Percentiles rank a stretch among this genome's conserved stretches.
phyloP scores from a whole-genome alignment of 208 protist species.

The Jaenimonas drosophilae region DNA sequence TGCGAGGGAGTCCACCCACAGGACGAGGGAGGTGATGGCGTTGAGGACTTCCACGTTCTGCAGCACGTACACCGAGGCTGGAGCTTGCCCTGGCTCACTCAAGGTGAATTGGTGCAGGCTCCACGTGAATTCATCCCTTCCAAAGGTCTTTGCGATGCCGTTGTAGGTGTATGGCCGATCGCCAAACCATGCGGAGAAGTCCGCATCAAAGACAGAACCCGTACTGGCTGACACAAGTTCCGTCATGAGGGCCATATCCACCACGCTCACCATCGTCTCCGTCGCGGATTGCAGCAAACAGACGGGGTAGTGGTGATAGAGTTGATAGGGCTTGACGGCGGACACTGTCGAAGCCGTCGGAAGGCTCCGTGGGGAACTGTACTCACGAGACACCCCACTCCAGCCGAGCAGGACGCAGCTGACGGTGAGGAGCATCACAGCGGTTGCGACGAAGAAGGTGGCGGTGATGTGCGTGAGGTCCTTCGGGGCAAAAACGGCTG shows the following conservation, averaged over 20 bases:
- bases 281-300: conserved; percentile 29
- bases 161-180: conserved; percentile 22
- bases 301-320: conserved; percentile 64
- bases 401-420: conserved; percentile 52
- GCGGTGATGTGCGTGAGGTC: conserved; percentile 31
- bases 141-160: conserved; percentile 15
- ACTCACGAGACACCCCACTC: conserved; percentile 38
- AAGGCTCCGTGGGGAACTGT: conserved; percentile 22
- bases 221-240: conserved; percentile 26
- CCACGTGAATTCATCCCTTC: conserved; percentile 18
- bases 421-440: conserved; percentile 25
- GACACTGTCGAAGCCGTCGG: conserved; percentile 3
- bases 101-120: conserved; percentile 28
- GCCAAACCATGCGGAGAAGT: conserved; percentile 58
- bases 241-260: conserved; percentile 44
- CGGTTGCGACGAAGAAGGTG: conserved; percentile 27
- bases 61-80: conserved; percentile 26
- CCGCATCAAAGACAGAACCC: conserved; percentile 6
- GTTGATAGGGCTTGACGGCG: conserved; percentile 19
- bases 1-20: conserved; percentile 59
- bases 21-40: conserved; percentile 36
- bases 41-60: conserved; percentile 24
- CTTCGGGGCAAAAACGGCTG: conserved; percentile 27
- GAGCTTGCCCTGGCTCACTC: too few species aligned
- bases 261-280: conserved; percentile 20